Percentiles rank a stretch among this genome's conserved stretches.
Evolutionary conservation across 805 yeast species (phyloP).

Genomic region (Spathaspora gorwiae): DNA sequence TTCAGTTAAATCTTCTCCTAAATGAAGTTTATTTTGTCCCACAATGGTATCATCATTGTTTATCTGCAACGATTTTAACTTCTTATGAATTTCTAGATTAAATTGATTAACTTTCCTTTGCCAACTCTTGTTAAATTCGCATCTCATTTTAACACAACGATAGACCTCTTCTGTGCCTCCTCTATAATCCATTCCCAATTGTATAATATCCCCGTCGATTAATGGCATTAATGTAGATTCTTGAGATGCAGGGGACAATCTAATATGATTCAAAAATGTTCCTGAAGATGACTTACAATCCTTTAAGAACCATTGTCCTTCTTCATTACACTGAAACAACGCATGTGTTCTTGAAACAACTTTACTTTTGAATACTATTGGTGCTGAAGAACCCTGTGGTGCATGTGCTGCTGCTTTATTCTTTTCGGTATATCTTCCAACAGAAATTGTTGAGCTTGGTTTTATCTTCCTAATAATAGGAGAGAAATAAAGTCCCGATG

Average conservation of each 20-base stretch:
- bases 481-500: conserved; percentile 78
- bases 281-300: conserved; percentile 92
- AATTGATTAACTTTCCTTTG: conserved; percentile 73
- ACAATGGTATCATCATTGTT: conserved; percentile 14
- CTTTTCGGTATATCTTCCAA: conserved; percentile 86
- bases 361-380: conserved; percentile 25
- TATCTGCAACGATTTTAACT: conserved; percentile 53
- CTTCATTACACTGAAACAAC: conserved; percentile 66
- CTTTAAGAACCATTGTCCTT: conserved; percentile 79
- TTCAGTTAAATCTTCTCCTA: conserved; percentile 52
- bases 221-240: conserved; percentile 62
- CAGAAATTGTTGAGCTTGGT: conserved; percentile 56
- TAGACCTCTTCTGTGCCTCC: conserved; percentile 94
- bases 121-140: conserved; percentile 90
- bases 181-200: conserved; percentile 91
- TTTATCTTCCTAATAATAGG: conserved; percentile 76
- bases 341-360: conserved; percentile 77
- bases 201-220: conserved; percentile 82
- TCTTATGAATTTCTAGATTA: conserved; percentile 71
- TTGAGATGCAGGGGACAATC: conserved; percentile 77
- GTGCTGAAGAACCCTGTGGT: conserved; percentile 68
- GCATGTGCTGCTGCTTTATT: conserved; percentile 71
- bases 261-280: conserved; percentile 85
- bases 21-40: conserved; percentile 8
- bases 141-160: conserved; percentile 85